Evolutionary conservation across 2,329 filamentous ascomycete genomes (phyloP).

Genomic region (Xylaria sp.): DNA sequence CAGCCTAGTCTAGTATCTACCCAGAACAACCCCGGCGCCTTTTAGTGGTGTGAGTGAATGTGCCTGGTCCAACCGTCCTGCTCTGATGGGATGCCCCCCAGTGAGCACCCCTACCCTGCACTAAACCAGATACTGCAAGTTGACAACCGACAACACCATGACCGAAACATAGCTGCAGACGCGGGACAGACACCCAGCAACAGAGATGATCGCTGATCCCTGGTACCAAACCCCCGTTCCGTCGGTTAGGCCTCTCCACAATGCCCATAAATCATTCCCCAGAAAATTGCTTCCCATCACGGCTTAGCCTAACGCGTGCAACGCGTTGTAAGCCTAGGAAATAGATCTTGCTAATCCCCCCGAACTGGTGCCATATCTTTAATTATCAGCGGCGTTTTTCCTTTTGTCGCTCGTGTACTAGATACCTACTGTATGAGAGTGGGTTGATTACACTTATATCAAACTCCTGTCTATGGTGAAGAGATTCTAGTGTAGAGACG

Average conservation of each 20-base stretch:
- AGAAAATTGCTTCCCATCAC: conserved; percentile 38
- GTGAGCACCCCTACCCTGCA: conserved; percentile 26
- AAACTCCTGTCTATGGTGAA: neutral
- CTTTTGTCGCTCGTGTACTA: neutral
- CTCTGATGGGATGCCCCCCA: conserved; percentile 18
- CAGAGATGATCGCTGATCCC: conserved; percentile 45
- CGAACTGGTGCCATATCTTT: conserved; percentile 29
- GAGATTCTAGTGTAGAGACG: neutral
- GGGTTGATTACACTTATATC: neutral
- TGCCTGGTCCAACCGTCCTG: conserved; percentile 22
- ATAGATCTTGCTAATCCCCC: conserved; percentile 30
- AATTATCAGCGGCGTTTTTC: conserved; percentile 6
- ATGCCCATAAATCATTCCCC: conserved; percentile 35
- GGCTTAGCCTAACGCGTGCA: conserved; percentile 31
- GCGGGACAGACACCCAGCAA: conserved; percentile 39
- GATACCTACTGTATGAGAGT: neutral
- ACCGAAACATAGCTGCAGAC: conserved; percentile 41
- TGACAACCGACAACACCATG: conserved; percentile 29
- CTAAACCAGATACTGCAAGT: conserved; percentile 24
- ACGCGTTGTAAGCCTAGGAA: conserved; percentile 22
- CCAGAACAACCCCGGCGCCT: conserved; percentile 18
- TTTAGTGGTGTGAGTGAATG: conserved; percentile 20
- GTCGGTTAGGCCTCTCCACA: conserved; percentile 33
- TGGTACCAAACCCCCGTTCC: conserved; percentile 39
- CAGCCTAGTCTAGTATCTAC: conserved; percentile 6